Evolutionary conservation across 768 basidiomycete genomes (phyloP).

Genomic region (Lyophyllum atratum): DNA sequence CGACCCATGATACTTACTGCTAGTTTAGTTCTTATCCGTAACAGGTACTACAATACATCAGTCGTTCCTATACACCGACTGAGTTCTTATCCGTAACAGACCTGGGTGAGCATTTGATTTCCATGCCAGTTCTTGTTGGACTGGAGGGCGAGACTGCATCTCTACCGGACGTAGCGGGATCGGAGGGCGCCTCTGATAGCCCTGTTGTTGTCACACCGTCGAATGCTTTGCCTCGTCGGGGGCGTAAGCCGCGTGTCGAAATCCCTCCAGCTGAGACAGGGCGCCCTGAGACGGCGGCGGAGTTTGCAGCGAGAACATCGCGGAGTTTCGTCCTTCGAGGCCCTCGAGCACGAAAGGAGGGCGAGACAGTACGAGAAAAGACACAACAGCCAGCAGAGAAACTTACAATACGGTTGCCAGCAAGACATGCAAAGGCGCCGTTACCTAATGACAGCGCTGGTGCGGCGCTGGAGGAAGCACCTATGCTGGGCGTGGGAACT

Average conservation of each 20-base stretch:
- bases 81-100: neutral
- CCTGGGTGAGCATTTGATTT: neutral
- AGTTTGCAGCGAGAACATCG: slow-evolving; percentile 5
- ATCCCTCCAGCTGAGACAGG: neutral
- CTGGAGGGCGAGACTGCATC: slow-evolving; percentile 9
- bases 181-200: neutral
- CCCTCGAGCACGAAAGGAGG: slow-evolving; percentile 12
- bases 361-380: neutral
- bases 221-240: neutral
- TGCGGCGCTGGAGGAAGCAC: neutral
- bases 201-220: neutral
- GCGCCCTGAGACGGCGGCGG: slow-evolving; percentile 7
- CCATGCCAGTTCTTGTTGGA: slow-evolving; percentile 13
- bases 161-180: too few relatives aligned
- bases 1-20: neutral
- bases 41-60: neutral
- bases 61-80: neutral
- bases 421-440: neutral
- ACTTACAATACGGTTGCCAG: neutral
- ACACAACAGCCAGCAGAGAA: neutral
- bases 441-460: neutral
- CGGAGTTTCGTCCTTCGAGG: slow-evolving; percentile 14
- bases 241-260: neutral
- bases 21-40: neutral
- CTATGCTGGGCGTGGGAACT: neutral